Base-by-base conservation (phyloP, 805 yeast species). In the Lipomyces orientalis region DNA sequence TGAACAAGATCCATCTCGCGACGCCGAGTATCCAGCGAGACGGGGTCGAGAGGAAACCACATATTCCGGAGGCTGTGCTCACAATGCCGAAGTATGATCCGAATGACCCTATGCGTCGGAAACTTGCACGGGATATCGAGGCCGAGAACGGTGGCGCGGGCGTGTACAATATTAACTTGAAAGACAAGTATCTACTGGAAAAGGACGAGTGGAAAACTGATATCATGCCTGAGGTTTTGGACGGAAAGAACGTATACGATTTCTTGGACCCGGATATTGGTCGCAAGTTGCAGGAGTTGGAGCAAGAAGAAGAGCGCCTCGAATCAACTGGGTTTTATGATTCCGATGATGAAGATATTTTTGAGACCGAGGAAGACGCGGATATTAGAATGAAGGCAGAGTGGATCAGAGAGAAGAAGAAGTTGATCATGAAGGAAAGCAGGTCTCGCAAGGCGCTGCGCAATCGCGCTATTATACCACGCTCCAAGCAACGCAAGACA, bases 121-220 rank as follows among this genome's bases (percentile, higher is more conserved):
- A 76, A 73, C 85, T 95, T 75, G 93, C 97, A 52, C 86, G 91
- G 76, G 98, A 95, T 77, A 83, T 93, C 70, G 99, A 95, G 82
- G 89, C 85, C 60, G 97, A 90, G 78, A 91, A 95, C 76, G 99
- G 99, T 78, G 99, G 99, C 78, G 98, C 99, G 56, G 99, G 99
- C 84, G 99, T 95, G 46, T 95, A 82, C 84, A 95, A 93, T 82
- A 87, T 95, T 77, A 93, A 95, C 82, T 84, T 95, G 81, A 91
- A 93, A 79, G 98, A 94, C 77, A 90, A 89, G 76, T 95, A 96
- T 80, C 74, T 95, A 70, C 84, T 95, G 74, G 99, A 94, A 74
- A 94, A 95, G 78, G 98, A 94, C 62, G 96, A 91, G 72, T 95
- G 99, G 99, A 94, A 94, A 85, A 87, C 92, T 73, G 99, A 95